Percentiles rank a stretch among this genome's conserved stretches.
These are phyloP conservation scores for Zygosaccharomyces pseudobailii DNA, from an alignment of 1,139 yeast species.

Conservation along the genomic window DNA sequence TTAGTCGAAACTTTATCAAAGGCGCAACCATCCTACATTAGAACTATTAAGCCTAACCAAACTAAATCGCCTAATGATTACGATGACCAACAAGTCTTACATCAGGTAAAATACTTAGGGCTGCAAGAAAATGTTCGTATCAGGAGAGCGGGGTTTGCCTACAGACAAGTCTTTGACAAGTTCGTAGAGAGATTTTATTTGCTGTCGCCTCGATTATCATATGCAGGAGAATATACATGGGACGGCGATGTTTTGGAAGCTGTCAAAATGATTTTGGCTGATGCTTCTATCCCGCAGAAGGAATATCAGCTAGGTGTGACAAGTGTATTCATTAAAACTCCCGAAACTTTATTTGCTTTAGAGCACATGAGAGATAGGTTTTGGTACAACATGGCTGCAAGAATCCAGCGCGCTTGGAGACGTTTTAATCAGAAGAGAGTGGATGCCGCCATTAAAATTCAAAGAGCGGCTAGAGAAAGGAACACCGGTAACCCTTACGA, in stretches of 20 bases:
- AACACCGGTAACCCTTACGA: constrained; percentile 78
- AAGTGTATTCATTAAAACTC: constrained; percentile 94
- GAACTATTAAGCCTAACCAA: constrained; percentile 97
- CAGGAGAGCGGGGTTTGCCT: constrained; percentile 98
- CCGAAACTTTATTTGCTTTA: constrained; percentile 91
- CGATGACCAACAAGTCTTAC: constrained; percentile 83
- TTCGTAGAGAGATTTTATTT: constrained; percentile 95
- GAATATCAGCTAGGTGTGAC: constrained; percentile 93
- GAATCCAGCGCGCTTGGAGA: constrained; percentile 97
- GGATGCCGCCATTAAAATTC: constrained; percentile 82
- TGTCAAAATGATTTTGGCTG: constrained; percentile 67
- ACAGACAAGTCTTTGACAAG: constrained; percentile 93
- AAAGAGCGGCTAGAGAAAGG: constrained; percentile 77
- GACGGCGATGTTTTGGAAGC: constrained; percentile 82
- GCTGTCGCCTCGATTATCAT: constrained; percentile 83
- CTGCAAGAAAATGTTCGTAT: constrained; percentile 95
- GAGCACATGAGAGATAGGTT: constrained; percentile 96
- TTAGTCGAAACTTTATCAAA: constrained; percentile 84
- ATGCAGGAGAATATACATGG: constrained; percentile 98
- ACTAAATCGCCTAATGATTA: constrained; percentile 87
- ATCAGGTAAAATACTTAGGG: constrained; percentile 94
- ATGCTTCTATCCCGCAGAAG: constrained; percentile 70
- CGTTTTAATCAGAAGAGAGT: constrained; percentile 72
- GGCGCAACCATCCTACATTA: constrained; percentile 90
- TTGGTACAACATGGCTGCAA: constrained; percentile 98